Conservation (phyloP, 768 basidiomycete species). For the Neoboletus brunneissimus region DNA sequence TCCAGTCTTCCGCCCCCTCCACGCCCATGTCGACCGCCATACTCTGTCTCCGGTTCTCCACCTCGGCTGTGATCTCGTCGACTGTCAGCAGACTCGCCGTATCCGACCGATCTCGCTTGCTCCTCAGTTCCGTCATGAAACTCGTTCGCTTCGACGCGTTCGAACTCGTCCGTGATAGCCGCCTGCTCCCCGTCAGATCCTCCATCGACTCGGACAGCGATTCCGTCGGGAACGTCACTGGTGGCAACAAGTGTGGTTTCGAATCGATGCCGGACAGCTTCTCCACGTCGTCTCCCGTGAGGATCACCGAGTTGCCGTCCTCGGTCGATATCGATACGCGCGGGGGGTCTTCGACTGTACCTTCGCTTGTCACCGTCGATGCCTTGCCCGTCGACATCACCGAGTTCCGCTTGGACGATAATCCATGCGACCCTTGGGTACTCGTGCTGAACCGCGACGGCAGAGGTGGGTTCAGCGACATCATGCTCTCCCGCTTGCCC, state of each 20-base stretch:
- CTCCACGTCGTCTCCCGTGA: constrained; percentile 50
- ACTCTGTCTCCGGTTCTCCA: constrained; percentile 65
- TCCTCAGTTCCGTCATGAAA: constrained; percentile 77
- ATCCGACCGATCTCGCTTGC: constrained; percentile 80
- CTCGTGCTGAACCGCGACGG: constrained; percentile 40
- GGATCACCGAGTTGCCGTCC: constrained; percentile 63
- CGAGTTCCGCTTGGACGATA: constrained; percentile 48
- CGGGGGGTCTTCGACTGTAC: constrained; percentile 51
- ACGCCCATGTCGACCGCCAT: constrained; percentile 43
- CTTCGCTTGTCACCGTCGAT: constrained; percentile 20
- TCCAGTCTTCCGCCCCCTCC: constrained; percentile 68
- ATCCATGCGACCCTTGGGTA: constrained; percentile 38
- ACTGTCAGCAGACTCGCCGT: constrained; percentile 92
- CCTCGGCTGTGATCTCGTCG: constrained; percentile 96
- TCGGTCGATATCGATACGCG: constrained; percentile 74
- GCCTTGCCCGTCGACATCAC: constrained; percentile 35
- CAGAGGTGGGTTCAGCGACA: constrained; percentile 41
- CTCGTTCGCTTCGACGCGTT: constrained; percentile 63
- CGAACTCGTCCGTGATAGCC: constrained; percentile 46
- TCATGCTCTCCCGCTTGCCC: constrained; percentile 44
- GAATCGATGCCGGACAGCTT: constrained; percentile 27
- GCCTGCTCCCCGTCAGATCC: constrained; percentile 39
- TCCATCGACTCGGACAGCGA: constrained; percentile 79
- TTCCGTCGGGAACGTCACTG: constrained; percentile 74
- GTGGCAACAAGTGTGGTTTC: constrained; percentile 65